These are phyloP conservation scores for Coemansia sp. DNA, from an alignment of 192 early-diverging fungal species.

Conservation along the genomic window DNA sequence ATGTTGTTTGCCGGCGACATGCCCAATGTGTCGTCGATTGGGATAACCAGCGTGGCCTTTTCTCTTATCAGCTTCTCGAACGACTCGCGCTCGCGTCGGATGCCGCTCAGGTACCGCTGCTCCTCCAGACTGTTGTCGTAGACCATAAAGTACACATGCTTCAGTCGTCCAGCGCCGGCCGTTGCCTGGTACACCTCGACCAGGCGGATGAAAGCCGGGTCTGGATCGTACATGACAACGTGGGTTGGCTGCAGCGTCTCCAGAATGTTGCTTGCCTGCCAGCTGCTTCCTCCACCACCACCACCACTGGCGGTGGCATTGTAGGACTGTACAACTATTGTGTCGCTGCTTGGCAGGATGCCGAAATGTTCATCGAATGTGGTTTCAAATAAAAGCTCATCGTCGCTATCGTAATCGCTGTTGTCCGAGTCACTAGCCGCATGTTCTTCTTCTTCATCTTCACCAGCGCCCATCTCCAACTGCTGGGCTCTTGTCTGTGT, in stretches of 20 bases:
- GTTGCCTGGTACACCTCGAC: conserved; percentile 72
- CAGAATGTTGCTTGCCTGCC: conserved; percentile 53
- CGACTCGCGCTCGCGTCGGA: conserved; percentile 87
- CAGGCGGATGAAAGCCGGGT: conserved; percentile 81
- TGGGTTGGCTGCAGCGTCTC: conserved; percentile 69
- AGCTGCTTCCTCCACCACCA: conserved; percentile 63
- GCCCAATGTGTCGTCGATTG: conserved; percentile 14
- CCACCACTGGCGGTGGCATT: conserved; percentile 17
- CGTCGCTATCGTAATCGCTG: conserved; percentile 23
- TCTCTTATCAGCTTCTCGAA: conserved; percentile 91
- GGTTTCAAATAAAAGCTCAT: conserved; percentile 48
- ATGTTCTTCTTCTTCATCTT: not conserved
- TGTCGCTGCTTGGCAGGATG: conserved; percentile 26
- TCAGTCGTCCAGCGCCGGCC: conserved; percentile 49
- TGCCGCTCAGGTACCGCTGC: conserved; percentile 79
- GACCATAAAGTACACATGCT: conserved; percentile 88
- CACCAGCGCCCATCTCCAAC: conserved; percentile 15
- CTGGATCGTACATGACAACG: conserved; percentile 91
- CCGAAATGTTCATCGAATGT: conserved; percentile 41
- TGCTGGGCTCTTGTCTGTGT: no score
- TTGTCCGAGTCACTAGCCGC: not conserved
- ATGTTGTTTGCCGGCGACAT: conserved; percentile 26
- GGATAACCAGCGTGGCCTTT: conserved; percentile 69
- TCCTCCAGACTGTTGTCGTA: conserved; percentile 96
- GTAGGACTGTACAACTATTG: conserved; percentile 61